Evolutionary conservation across 495 filamentous ascomycete species (phyloP), one percentile per base, ranked within the genome.

Genomic region (Lentithecium fluviatile): DNA sequence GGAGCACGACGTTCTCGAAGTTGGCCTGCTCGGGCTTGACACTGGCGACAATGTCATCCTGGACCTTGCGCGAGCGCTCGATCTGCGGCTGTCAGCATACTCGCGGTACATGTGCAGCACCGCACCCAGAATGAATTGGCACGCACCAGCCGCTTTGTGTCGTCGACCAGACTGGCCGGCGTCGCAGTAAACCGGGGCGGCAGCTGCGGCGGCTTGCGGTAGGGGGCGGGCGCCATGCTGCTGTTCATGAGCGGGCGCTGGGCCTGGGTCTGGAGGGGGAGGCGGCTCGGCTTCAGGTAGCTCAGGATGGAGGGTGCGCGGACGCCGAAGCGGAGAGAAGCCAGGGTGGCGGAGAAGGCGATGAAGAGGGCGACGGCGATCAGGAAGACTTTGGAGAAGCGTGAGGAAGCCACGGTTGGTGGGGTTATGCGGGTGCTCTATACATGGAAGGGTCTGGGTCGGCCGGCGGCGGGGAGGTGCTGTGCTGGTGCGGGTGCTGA

Each of bases 111-210:
- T 17, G 36, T 61, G 17, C 49, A 15, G 8, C 34, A 5, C 5
- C 32, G 2, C 26, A 42, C 12, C 29, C 8, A 23, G 32, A 55
- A 26, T 8, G 3, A 2, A 4, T n/a, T 38, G 38, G 26, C 2
- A 60, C 65, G 8, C 62, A 70, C 67, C 46, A 96, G 73, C 36
- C 78, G 76, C 72, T 93, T 84, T 36, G 92, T 87, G 68, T 92
- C 91, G 55, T 82, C 79, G 20, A 95, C 74, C 54, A 98, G 78
- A 45, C 84, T 86, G 56, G 85, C 76, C 19, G 88, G 83, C 45
- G 91, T 96, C 49, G 89, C 89, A 0, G 84, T 91, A 76, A 97
- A 97, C 42, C 84, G 77, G 17, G 93, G 90, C 38, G 94, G 92
- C 20, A 85, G 78, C 73, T 96, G 91, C 19, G 91, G 91, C 51